phyloP scores from a whole-genome alignment of 2,329 filamentous ascomycete genomes.

The Trichoderma asperellum region DNA sequence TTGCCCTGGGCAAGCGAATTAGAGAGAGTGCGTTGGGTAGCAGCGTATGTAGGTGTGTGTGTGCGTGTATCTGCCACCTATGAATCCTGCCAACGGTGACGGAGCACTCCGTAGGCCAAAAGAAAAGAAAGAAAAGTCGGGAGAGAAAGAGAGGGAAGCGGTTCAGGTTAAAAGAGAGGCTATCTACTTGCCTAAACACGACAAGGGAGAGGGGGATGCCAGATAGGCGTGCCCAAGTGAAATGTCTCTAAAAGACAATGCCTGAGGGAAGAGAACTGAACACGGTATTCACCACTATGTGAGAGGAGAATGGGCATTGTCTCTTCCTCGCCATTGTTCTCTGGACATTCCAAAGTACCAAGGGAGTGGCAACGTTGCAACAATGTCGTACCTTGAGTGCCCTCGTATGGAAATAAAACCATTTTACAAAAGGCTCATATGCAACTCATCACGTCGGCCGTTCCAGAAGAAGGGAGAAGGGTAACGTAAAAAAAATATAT shows the following conservation, averaged over 20 bases:
- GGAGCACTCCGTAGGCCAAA: background rate
- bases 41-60: background rate
- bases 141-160: background rate
- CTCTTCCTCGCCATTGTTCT: background rate
- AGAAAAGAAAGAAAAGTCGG: background rate
- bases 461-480: background rate
- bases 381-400: background rate
- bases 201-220: background rate
- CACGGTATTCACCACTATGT: background rate
- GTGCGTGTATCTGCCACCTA: background rate
- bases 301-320: background rate
- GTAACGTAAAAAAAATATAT: slow-evolving; percentile 12
- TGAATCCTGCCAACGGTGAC: background rate
- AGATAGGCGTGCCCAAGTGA: background rate
- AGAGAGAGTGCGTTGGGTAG: background rate
- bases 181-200: too few species aligned
- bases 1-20: background rate
- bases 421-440: background rate
- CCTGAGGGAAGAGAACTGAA: background rate
- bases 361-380: background rate
- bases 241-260: slow-evolving; percentile 15
- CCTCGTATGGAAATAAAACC: background rate
- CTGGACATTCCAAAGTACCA: background rate
- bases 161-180: background rate
- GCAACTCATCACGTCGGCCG: background rate